A percentile compares a stretch with the other conserved stretches of the same genome.
These are phyloP conservation scores for Parafenestella ontariensis DNA, from an alignment of 2,329 filamentous ascomycete genomes.

Conservation along the genomic window DNA sequence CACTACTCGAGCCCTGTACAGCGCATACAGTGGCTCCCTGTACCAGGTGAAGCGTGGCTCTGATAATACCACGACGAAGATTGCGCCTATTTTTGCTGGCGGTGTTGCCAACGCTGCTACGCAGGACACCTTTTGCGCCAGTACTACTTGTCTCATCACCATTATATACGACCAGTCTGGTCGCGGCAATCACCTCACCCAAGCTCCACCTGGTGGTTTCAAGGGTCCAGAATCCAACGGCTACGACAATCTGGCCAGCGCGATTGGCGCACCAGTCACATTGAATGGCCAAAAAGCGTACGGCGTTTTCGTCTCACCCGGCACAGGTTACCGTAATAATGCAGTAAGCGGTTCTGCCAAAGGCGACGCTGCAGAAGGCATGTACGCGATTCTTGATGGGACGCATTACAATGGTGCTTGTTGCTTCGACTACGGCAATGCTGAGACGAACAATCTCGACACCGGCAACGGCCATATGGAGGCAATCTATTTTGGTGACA, in stretches of 20 bases:
- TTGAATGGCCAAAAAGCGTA: constrained; percentile 68
- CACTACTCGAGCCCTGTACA: constrained; percentile 69
- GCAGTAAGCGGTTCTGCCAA: constrained; percentile 59
- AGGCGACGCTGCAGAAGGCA: constrained; percentile 64
- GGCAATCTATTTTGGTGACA: constrained; percentile 69
- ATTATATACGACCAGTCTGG: constrained; percentile 73
- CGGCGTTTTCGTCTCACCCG: constrained; percentile 67
- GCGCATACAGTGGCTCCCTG: constrained; percentile 59
- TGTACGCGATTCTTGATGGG: constrained; percentile 67
- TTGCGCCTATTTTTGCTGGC: constrained; percentile 62
- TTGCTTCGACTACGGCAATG: constrained; percentile 58
- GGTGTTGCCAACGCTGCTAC: constrained; percentile 67
- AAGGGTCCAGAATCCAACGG: constrained; percentile 63
- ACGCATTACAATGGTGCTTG: constrained; percentile 65
- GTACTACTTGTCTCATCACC: constrained; percentile 68
- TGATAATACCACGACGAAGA: constrained; percentile 56
- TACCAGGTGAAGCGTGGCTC: constrained; percentile 68
- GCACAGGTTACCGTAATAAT: constrained; percentile 70
- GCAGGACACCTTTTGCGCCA: constrained; percentile 67
- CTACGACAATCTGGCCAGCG: constrained; percentile 66
- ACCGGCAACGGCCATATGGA: constrained; percentile 73
- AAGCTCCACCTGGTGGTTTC: constrained; percentile 66
- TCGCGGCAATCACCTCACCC: constrained; percentile 66
- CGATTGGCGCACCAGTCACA: constrained; percentile 67
- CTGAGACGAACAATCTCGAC: constrained; percentile 49